Evolutionary conservation across 306 rosid species (phyloP), one percentile per base, ranked within the genome.

Genomic region (Cucumis melo): DNA sequence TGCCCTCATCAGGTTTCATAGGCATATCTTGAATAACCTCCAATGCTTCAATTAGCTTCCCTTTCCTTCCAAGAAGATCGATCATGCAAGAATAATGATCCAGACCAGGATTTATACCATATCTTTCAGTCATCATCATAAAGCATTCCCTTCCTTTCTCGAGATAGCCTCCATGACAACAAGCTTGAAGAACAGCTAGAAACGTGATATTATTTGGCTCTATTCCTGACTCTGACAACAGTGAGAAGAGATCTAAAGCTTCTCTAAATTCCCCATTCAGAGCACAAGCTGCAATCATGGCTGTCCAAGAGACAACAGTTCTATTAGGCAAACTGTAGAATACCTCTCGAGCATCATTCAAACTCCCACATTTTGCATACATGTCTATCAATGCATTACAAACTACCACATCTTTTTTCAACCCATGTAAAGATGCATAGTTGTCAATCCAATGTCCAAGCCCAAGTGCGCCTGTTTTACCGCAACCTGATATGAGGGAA

Each of bases 181-280:
- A 86, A 82, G 90, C 96, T 84, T 89, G 93, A 84, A 87, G 96
- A 82, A 86, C 84, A 34, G 93, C 90, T 38, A 87, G 89, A 83
- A 91, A 89, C 57, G 93, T 87, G 75, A 87, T 23, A 77, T 82
- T 86, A 76, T 91, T 91, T 70, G 93, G 96, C 68, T 81, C 80
- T 78, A 84, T 61, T 59, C 87, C 89, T 57, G 58, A 77, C 29
- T 82, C 84, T 78, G 84, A 39, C 93, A 89, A 84, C 80, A 10
- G 46, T 58, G 8, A 71, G 79, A 89, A 91, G 38, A 86, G 80
- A 63, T 82, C 53, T 75, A 89, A 73, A 53, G 96, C 91, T 86
- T 89, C 89, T 32, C 79, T 44, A 73, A 86, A 83, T 73, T 89
- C 80, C 42, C 93, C 96, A 77, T 85, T 87, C 74, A 89, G 79